A percentile compares a stretch with the other conserved stretches of the same genome.
Conservation (phyloP, 2,329 filamentous ascomycete species). For the Fusarium oligoseptatum region DNA sequence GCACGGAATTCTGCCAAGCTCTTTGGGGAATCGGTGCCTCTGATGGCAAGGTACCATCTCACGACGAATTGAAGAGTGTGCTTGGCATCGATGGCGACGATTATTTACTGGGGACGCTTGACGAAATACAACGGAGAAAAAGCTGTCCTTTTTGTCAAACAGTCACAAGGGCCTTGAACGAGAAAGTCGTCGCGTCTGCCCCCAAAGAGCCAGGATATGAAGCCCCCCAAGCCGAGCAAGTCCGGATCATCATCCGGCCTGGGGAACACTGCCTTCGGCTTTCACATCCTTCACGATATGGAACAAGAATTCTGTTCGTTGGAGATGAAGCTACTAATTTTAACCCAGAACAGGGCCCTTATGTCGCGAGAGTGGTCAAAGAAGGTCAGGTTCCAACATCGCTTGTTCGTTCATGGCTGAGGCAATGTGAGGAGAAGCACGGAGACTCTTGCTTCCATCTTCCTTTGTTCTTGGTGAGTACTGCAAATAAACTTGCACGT, state of each 20-base stretch:
- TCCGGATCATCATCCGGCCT: neutral
- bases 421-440: constrained; percentile 5
- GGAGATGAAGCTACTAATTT: neutral
- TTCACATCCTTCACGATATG: neutral
- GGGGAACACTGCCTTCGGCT: constrained; percentile 7
- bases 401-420: constrained; percentile 8
- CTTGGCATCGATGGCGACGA: neutral
- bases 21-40: neutral
- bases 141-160: neutral
- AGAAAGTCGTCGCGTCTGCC: neutral
- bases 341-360: neutral
- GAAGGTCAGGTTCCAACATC: neutral
- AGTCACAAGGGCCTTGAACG: neutral
- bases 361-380: neutral
- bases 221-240: neutral
- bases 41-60: neutral
- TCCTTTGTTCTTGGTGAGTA: constrained; percentile 8
- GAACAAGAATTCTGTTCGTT: constrained; percentile 12
- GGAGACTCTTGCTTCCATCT: constrained; percentile 13
- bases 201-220: neutral
- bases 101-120: neutral
- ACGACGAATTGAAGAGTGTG: neutral
- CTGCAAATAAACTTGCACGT: neutral
- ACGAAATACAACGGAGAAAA: neutral
- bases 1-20: constrained; percentile 8